A percentile compares a stretch with the other conserved stretches of the same genome.
phyloP scores from a whole-genome alignment of 2,329 filamentous ascomycete species.

The Geosmithia putterillii region DNA sequence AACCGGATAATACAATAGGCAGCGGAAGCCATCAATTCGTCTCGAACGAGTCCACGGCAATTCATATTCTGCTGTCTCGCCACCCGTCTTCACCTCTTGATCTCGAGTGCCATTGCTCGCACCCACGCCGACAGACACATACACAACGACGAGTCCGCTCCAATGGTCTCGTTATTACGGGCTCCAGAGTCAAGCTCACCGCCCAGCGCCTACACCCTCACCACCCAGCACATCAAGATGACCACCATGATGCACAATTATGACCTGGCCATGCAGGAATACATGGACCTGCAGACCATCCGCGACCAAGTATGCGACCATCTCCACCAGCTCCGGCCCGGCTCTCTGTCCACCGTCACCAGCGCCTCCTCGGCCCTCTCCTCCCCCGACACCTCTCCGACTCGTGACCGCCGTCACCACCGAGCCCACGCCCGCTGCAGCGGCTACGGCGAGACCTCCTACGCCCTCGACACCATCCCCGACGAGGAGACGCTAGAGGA shows the following conservation, averaged over 20 bases:
- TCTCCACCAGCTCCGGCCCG: conserved; percentile 37
- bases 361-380: conserved; percentile 23
- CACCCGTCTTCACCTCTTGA: background rate
- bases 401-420: conserved; percentile 24
- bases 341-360: conserved; percentile 17
- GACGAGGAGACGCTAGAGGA: conserved; percentile 35
- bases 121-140: background rate
- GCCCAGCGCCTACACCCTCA: conserved; percentile 7
- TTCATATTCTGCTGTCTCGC: background rate
- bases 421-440: conserved; percentile 17
- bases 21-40: background rate
- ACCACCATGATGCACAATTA: conserved; percentile 17
- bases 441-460: conserved; percentile 15
- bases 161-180: conserved; percentile 21
- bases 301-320: conserved; percentile 39
- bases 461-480: conserved; percentile 24
- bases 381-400: conserved; percentile 47
- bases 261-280: conserved; percentile 39
- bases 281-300: conserved; percentile 39
- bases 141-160: conserved; percentile 3
- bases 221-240: conserved; percentile 14
- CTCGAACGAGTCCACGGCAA: background rate
- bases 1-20: background rate
- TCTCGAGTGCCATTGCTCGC: too few relatives aligned
- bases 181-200: conserved; percentile 10